Conservation (phyloP, 495 filamentous ascomycete species). For the Immersiella caudata region DNA sequence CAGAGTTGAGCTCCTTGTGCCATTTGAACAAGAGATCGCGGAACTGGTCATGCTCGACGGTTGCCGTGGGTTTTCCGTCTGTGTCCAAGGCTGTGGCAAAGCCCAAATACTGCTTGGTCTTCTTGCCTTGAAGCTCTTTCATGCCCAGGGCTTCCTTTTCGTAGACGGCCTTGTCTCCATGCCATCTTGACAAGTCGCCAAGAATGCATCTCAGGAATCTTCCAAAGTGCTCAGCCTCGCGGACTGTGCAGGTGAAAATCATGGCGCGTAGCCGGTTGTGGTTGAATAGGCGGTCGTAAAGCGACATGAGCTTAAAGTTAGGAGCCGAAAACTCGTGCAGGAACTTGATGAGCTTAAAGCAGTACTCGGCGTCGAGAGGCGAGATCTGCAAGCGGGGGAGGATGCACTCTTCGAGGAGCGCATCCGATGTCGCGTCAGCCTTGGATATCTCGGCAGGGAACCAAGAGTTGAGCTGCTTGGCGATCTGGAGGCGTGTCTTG, state of each 20-base stretch:
- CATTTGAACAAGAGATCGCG: constrained; percentile 83
- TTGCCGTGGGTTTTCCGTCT: constrained; percentile 64
- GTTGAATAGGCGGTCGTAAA: constrained; percentile 83
- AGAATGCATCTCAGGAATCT: constrained; percentile 83
- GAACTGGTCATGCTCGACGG: constrained; percentile 84
- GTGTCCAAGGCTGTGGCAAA: constrained; percentile 65
- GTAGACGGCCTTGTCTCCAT: constrained; percentile 72
- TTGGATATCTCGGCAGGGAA: constrained; percentile 66
- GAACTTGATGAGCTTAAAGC: constrained; percentile 80
- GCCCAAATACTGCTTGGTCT: constrained; percentile 43
- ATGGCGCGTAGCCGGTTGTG: constrained; percentile 75
- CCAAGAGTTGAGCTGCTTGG: constrained; percentile 79
- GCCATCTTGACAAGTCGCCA: constrained; percentile 79
- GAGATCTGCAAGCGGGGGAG: constrained; percentile 84
- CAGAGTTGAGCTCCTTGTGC: constrained; percentile 76
- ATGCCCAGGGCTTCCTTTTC: constrained; percentile 72
- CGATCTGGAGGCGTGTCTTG: constrained; percentile 63
- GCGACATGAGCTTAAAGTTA: constrained; percentile 82
- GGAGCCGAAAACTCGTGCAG: constrained; percentile 80
- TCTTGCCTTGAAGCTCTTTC: constrained; percentile 42
- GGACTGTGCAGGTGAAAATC: constrained; percentile 83
- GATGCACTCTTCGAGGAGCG: constrained; percentile 86
- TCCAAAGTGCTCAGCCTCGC: constrained; percentile 88
- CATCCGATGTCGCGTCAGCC: constrained; percentile 67
- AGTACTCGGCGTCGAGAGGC: constrained; percentile 82